Conservation (phyloP, 139 green algal species). For the Klebsormidium nitens region DNA sequence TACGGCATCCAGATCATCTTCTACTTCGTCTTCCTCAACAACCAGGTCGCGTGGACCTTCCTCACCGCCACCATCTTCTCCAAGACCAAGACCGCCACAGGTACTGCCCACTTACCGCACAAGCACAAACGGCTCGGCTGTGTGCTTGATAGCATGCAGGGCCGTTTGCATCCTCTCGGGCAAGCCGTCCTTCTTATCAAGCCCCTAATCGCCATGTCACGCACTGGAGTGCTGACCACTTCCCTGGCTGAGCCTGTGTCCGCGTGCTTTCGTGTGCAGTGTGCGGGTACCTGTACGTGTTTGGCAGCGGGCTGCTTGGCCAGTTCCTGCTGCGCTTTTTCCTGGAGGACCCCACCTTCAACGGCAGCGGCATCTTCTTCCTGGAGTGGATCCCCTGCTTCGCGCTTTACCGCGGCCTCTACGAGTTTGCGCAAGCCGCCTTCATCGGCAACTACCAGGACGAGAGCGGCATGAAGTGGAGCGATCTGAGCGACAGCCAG, state of each 20-base stretch:
- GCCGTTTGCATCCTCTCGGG: too few species aligned
- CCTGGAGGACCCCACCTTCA: conserved; percentile 20
- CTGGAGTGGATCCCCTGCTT: conserved; percentile 77
- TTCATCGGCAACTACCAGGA: conserved; percentile 33
- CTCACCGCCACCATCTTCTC: conserved; percentile 38
- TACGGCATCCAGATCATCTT: conserved; percentile 69
- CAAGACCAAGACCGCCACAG: conserved; percentile 18
- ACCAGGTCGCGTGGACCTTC: conserved; percentile 77
- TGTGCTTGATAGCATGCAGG: too few species aligned
- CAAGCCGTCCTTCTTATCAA: too few species aligned
- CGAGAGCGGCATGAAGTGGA: conserved; percentile 60
- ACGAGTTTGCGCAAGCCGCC: conserved; percentile 63
- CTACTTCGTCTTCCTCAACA: conserved; percentile 80
- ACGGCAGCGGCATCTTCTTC: conserved; percentile 25
- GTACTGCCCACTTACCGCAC: too few species aligned
- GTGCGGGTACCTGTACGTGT: conserved; percentile 34
- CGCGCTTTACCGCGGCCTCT: conserved; percentile 71
- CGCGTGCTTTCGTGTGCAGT: conserved; percentile 1
- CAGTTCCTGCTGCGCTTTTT: conserved; percentile 53
- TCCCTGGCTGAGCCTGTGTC: too few species aligned
- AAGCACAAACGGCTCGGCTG: too few species aligned
- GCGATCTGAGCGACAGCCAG: conserved; percentile 53
- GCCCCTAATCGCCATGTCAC: too few species aligned
- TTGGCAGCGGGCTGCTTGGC: conserved; percentile 28
- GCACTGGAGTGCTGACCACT: too few species aligned